phyloP scores from a whole-genome alignment of 805 yeast genomes.

The Candida ortonii region DNA sequence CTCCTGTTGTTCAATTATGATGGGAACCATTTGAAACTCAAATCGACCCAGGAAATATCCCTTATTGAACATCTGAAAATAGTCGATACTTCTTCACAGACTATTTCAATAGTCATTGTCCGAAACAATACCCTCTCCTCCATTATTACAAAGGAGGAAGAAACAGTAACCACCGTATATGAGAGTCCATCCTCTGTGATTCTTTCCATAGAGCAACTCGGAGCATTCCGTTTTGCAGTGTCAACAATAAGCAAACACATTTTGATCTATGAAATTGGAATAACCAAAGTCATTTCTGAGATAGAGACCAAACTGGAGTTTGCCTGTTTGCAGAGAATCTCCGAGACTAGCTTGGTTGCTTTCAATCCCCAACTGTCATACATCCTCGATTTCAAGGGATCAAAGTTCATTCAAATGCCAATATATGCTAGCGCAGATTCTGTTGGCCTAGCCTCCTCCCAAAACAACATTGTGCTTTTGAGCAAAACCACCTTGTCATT shows the following conservation, averaged over 20 bases:
- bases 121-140: too few species aligned
- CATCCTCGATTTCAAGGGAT: neutral
- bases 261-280: neutral
- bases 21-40: too few species aligned
- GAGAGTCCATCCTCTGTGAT: neutral
- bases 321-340: conserved; percentile 1
- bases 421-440: conserved; percentile 5
- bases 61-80: neutral
- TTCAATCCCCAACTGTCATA: conserved; percentile 4
- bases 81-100: neutral
- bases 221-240: conserved; percentile 1
- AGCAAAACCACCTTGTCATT: neutral
- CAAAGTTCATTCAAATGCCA: conserved; percentile 1
- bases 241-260: conserved; percentile 1
- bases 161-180: too few species aligned
- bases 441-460: neutral
- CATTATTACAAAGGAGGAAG: too few species aligned
- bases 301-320: neutral
- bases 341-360: conserved; percentile 1
- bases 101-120: conserved; percentile 1
- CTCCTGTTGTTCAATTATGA: neutral
- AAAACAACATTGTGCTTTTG: conserved; percentile 1
- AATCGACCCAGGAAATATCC: too few species aligned
- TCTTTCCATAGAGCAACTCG: conserved; percentile 1
- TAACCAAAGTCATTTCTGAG: neutral